A percentile compares a stretch with the other conserved stretches of the same genome.
phyloP scores from a whole-genome alignment of 2,329 filamentous ascomycete species.

The Paradendryphiella salina region DNA sequence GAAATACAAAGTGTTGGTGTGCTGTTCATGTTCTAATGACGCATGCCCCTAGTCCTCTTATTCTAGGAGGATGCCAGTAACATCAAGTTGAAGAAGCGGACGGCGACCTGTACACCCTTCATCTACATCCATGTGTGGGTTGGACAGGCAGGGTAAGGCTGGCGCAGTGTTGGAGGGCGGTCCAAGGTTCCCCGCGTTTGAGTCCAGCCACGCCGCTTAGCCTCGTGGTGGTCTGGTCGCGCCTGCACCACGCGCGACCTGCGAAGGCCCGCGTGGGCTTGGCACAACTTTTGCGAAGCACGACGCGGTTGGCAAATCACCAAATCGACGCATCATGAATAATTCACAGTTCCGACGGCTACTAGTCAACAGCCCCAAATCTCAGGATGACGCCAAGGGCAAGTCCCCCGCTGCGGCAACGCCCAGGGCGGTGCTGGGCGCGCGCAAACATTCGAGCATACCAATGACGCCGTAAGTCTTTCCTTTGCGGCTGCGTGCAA shows the following conservation, averaged over 20 bases:
- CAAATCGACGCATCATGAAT: constrained; percentile 66
- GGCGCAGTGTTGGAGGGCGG: constrained; percentile 1
- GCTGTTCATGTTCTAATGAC: constrained; percentile 1
- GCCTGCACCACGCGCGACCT: constrained; percentile 10
- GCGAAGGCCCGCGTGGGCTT: constrained; percentile 2
- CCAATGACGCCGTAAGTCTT: constrained; percentile 86
- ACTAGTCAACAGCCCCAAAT: constrained; percentile 54
- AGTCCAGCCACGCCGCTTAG: not conserved
- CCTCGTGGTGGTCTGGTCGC: not conserved
- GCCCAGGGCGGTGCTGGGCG: constrained; percentile 64
- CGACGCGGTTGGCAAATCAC: not conserved
- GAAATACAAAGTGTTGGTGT: not conserved
- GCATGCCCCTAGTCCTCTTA: not conserved
- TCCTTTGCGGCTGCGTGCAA: not conserved
- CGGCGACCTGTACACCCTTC: no score
- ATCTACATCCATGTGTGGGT: no score
- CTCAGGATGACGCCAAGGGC: constrained; percentile 36
- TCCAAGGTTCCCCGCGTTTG: constrained; percentile 12
- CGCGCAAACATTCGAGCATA: constrained; percentile 76
- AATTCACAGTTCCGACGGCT: constrained; percentile 92
- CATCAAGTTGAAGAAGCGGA: not conserved
- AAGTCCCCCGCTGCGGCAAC: constrained; percentile 35
- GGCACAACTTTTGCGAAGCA: constrained; percentile 12
- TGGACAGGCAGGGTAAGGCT: constrained; percentile 1
- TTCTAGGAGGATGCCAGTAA: no score